phyloP scores from a whole-genome alignment of 176 grass and related monocot species.

The Triticum aestivum region DNA sequence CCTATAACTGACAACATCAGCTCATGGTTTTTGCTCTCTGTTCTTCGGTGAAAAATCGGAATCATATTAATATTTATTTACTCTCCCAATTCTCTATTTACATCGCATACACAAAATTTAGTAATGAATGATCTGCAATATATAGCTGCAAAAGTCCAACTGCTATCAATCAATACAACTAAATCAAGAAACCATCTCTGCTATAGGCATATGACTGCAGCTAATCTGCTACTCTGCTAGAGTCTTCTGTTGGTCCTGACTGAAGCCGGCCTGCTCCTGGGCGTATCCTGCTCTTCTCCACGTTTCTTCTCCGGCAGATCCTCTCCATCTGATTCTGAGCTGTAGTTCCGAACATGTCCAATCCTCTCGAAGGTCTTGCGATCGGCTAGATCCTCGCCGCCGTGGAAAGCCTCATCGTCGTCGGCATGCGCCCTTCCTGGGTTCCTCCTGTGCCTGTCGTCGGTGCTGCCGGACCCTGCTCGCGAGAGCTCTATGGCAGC shows the following conservation, averaged over 20 bases:
- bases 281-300: neutral
- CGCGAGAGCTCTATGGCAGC: conserved; percentile 73
- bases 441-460: conserved; percentile 16
- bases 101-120: neutral
- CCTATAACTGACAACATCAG: neutral
- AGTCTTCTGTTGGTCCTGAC: conserved; percentile 33
- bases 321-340: conserved; percentile 35
- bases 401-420: neutral
- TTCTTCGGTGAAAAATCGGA: neutral
- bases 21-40: neutral
- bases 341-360: neutral
- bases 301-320: conserved; percentile 11
- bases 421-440: neutral
- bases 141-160: neutral
- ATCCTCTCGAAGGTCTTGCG: neutral
- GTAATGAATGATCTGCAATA: neutral
- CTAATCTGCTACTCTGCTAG: neutral
- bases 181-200: conserved; percentile 14
- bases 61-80: neutral
- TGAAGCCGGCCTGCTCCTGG: conserved; percentile 27
- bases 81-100: neutral
- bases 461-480: conserved; percentile 9
- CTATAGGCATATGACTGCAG: neutral
- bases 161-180: neutral
- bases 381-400: neutral